Evolutionary conservation across 2,329 filamentous ascomycete species (phyloP), one percentile per base, ranked within the genome.

Genomic region (Colletotrichum neosansevieriae): DNA sequence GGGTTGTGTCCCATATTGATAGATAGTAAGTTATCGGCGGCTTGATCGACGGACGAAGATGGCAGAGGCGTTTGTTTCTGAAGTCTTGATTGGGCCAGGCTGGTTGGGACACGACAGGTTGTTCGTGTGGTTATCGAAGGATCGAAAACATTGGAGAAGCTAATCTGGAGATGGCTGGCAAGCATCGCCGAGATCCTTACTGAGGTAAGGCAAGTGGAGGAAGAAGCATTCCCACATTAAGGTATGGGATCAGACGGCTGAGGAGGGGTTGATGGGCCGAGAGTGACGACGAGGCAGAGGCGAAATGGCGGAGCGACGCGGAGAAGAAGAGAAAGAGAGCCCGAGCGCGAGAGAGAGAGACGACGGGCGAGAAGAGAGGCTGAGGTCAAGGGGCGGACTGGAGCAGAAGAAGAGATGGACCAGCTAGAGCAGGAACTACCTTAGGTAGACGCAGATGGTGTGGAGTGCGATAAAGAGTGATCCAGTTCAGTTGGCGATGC

Each of bases 391-490:
- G 42, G 34, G 45, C 45, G 45, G 19, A 13, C 42, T 2, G 17
- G 36, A 11, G 10, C 13, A 15, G 36, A 12, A 38, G 36, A 6
- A n/a, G 5, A 19, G 17, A 7, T 19, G 15, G n/a, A 10, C 4
- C 7, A n/a, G 42, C 12, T 2, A n/a, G 42, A 44, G 6, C n/a
- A 44, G 42, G 13, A 13, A 21, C 53, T 57, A n/a, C n/a, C n/a
- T n/a, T n/a, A n/a, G n/a, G n/a, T n/a, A 36, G 38, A 44, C 36
- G 12, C 36, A 47, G 53, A 50, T 29, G 64, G 36, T 50, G 63
- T 50, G 45, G 36, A 60, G 53, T 45, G 24, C 4, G 53, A 24
- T 49, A 32, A 44, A 17, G 15, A 1, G 13, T 15, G 51, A 24
- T 36, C 34, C 32, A 21, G 17, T 38, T 65, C 32, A 21, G 29